Percentiles rank a stretch among this genome's conserved stretches.
phyloP scores from a whole-genome alignment of 2,329 filamentous ascomycete species.

The Sphaerostilbella broomeana region DNA sequence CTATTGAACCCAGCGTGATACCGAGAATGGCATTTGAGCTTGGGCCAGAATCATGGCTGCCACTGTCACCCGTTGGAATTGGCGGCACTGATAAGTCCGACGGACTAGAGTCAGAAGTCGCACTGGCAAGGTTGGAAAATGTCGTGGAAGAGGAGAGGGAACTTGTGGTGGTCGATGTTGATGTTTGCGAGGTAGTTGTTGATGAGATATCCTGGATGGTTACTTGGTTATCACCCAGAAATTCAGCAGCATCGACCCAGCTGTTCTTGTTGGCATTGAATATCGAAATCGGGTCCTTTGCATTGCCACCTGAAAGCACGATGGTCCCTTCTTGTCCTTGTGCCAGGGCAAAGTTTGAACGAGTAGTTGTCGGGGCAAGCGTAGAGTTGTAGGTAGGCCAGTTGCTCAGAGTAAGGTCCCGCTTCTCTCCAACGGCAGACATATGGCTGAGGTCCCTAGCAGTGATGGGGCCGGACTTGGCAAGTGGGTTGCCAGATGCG shows the following conservation, averaged over 20 bases:
- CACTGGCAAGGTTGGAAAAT: slow-evolving; percentile 16
- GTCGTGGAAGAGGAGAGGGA: slow-evolving; percentile 2
- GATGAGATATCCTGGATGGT: slow-evolving; percentile 25
- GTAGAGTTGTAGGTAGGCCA: slow-evolving; percentile 78
- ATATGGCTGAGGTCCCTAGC: slow-evolving; percentile 17
- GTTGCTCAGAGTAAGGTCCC: slow-evolving; percentile 49
- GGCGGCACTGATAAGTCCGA: slow-evolving; percentile 16
- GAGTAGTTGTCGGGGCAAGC: slow-evolving; percentile 55
- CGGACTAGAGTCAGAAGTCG: slow-evolving; percentile 19
- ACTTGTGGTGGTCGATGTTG: slow-evolving; percentile 5
- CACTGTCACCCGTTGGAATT: slow-evolving; percentile 15
- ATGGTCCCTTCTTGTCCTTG: slow-evolving; percentile 59
- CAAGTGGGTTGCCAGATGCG: slow-evolving; percentile 49
- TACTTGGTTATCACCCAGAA: slow-evolving; percentile 47
- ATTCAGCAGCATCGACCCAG: slow-evolving; percentile 66
- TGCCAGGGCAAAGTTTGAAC: slow-evolving; percentile 67
- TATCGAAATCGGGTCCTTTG: slow-evolving; percentile 61
- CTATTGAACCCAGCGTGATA: slow-evolving; percentile 74
- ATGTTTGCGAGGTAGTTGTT: slow-evolving; percentile 20
- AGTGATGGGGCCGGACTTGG: slow-evolving; percentile 37
- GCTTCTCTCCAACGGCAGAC: slow-evolving; percentile 16
- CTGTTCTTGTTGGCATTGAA: slow-evolving; percentile 70
- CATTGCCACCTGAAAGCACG: slow-evolving; percentile 71
- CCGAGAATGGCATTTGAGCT: slow-evolving; percentile 60
- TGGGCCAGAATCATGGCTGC: slow-evolving; percentile 26